Conservation (phyloP, 2,329 filamentous ascomycete genomes). For the Fusarium verrucosum region DNA sequence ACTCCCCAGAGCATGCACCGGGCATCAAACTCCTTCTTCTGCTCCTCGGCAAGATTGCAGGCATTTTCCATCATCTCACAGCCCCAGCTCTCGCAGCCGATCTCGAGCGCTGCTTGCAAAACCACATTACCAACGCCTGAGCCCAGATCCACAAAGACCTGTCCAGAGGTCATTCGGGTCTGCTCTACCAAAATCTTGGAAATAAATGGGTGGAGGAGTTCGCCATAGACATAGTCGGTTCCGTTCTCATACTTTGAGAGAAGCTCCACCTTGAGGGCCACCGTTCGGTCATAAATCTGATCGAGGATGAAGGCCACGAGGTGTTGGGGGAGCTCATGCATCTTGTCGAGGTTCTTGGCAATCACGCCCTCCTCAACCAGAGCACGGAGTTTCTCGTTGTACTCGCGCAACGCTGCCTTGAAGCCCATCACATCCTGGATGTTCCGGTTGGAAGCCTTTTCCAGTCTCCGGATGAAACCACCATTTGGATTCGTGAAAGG, state of each 20-base stretch:
- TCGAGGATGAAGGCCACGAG: constrained; percentile 83
- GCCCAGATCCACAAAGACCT: constrained; percentile 93
- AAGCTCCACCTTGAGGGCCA: constrained; percentile 86
- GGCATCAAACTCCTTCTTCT: constrained; percentile 84
- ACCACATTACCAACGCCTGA: constrained; percentile 97
- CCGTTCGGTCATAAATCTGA: constrained; percentile 91
- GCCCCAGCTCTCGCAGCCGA: constrained; percentile 94
- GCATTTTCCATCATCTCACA: constrained; percentile 97
- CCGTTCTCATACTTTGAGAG: constrained; percentile 88
- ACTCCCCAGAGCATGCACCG: constrained; percentile 91
- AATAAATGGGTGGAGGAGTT: constrained; percentile 86
- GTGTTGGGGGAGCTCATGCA: constrained; percentile 74
- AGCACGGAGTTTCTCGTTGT: constrained; percentile 75
- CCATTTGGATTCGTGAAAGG: constrained; percentile 75
- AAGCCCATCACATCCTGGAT: constrained; percentile 74
- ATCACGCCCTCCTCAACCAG: constrained; percentile 77
- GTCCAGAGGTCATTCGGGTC: constrained; percentile 79
- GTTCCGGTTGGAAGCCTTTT: constrained; percentile 75
- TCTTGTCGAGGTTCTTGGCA: constrained; percentile 73
- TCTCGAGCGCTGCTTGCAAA: constrained; percentile 89
- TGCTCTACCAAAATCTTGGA: constrained; percentile 81
- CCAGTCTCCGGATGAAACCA: constrained; percentile 80
- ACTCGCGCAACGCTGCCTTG: constrained; percentile 75
- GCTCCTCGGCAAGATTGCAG: constrained; percentile 80
- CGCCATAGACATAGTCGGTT: constrained; percentile 93